These are phyloP conservation scores for Petunia axillaris DNA, from an alignment of 257 asterid genomes.

Conservation along the genomic window DNA sequence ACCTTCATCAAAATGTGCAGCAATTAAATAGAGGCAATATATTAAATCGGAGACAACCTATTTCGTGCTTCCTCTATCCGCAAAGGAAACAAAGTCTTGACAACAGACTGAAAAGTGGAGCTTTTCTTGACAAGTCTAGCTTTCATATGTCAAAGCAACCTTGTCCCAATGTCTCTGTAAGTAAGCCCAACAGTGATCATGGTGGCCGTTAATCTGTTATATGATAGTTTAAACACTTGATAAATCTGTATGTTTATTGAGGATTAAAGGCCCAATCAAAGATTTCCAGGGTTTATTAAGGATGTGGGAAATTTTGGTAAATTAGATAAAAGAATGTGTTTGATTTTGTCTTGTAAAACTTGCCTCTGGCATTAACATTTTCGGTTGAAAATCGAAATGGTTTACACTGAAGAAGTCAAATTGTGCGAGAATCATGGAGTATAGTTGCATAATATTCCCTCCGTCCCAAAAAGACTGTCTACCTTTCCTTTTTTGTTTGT, in stretches of 20 bases:
- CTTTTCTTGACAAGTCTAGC: conserved; percentile 65
- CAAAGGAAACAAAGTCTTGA: conserved; percentile 49
- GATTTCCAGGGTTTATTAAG: conserved; percentile 11
- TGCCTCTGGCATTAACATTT: not conserved
- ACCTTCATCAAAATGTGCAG: conserved; percentile 47
- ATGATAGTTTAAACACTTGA: not conserved
- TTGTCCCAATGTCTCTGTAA: conserved; percentile 41
- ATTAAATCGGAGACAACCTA: conserved; percentile 37
- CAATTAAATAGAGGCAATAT: conserved; percentile 35
- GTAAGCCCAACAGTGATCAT: conserved; percentile 38
- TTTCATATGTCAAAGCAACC: conserved; percentile 48
- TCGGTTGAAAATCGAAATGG: not conserved
- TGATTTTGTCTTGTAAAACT: conserved; percentile 11
- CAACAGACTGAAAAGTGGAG: conserved; percentile 58
- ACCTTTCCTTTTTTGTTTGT: too few species aligned
- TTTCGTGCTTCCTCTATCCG: conserved; percentile 66
- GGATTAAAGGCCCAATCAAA: not conserved
- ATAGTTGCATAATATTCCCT: not conserved
- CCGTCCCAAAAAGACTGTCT: too few species aligned
- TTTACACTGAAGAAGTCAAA: not conserved
- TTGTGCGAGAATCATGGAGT: not conserved
- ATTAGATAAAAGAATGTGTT: not conserved
- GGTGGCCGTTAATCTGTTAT: not conserved
- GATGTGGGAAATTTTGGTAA: not conserved
- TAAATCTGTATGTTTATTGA: not conserved